Base-by-base conservation (phyloP, 2,329 filamentous ascomycete genomes). In the Rutstroemia sp. region DNA sequence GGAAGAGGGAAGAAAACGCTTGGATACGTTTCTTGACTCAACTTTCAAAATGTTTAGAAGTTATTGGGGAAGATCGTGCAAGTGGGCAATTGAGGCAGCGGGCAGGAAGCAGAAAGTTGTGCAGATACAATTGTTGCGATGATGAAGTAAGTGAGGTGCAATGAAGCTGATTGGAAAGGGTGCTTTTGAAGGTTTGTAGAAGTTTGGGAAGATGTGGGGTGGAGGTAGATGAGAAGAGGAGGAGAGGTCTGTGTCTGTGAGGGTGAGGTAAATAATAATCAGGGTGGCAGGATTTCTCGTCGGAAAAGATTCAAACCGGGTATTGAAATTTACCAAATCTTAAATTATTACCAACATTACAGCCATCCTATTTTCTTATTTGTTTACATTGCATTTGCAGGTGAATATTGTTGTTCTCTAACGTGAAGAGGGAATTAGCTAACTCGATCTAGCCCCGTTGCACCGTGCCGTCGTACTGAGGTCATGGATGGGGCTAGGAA, bases 1-100 rank as follows among this genome's bases (percentile, higher is more conserved):
- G 71, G 69, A 69, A 67, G 70, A 64, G 67, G 68, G 68, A 71
- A 71, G 68, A 69, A 63, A 67, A 66, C 66, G 65, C 61, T 58
- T 58, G 30, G 38, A 51, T 57, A 52, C 55, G 58, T 53, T 58
- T 58, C 56, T 58, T 51, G 47, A 58, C 58, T 59, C 55, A 51
- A 44, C 50, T 55, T 59, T 57, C 57, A 45, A 45, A 39, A 49
- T 36, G 23, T 46, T 3, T 21, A 10, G 42, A 46, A 46, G 42
- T 25, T 46, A 46, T 48, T 34, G n/a, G 8, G 44, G 12, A 46
- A 48, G 45, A 48, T 48, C 21, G 16, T n/a, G 27, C 45, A n/a
- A 46, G 9, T 44, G 12, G 38, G 39, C 19, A 5, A n/a, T 30
- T 30, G 45, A 34, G 5, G 8, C 14, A 30, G 25, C 21, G 30